Evolutionary conservation across 2,329 filamentous ascomycete species (phyloP), one percentile per base, ranked within the genome.

Genomic region (Raffaelea ambrosiae): DNA sequence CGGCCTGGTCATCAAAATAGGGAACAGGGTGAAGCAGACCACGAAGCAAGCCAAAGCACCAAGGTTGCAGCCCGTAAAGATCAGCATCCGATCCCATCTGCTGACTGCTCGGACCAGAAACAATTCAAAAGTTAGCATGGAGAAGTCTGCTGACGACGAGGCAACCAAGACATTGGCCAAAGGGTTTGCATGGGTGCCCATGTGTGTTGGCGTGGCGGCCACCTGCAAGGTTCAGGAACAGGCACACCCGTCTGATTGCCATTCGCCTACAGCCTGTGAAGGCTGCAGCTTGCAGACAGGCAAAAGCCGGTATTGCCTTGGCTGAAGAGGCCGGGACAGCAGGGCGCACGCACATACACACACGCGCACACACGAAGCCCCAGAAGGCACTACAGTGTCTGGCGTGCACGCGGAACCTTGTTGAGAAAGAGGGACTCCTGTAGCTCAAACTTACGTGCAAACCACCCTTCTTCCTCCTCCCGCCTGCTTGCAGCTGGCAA

Each of bases 381-480:
- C n/a, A n/a, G n/a, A n/a, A n/a, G n/a, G n/a, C n/a, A n/a, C n/a
- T n/a, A n/a, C n/a, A n/a, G n/a, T n/a, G n/a, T n/a, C n/a, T n/a
- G n/a, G n/a, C n/a, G n/a, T n/a, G n/a, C n/a, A n/a, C n/a, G n/a
- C n/a, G n/a, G n/a, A n/a, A n/a, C n/a, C n/a, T n/a, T n/a, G n/a
- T n/a, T n/a, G n/a, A n/a, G n/a, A n/a, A n/a, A n/a, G n/a, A n/a
- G n/a, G n/a, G n/a, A n/a, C n/a, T n/a, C n/a, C n/a, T n/a, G n/a
- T n/a, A n/a, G n/a, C n/a, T n/a, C n/a, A 19, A 33, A 79, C 93
- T 91, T 80, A 98, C 93, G 74, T 61, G 86, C 84, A 79, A 96
- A 90, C 82, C 87, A 96, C 54, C 84, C 87, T 69, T 96, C 93
- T 63, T 97, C 91, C 67, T 97, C 93, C 63, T 96, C 90, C 58